phyloP scores from a whole-genome alignment of 106 monocot species.

The Iris macrosiphon region DNA sequence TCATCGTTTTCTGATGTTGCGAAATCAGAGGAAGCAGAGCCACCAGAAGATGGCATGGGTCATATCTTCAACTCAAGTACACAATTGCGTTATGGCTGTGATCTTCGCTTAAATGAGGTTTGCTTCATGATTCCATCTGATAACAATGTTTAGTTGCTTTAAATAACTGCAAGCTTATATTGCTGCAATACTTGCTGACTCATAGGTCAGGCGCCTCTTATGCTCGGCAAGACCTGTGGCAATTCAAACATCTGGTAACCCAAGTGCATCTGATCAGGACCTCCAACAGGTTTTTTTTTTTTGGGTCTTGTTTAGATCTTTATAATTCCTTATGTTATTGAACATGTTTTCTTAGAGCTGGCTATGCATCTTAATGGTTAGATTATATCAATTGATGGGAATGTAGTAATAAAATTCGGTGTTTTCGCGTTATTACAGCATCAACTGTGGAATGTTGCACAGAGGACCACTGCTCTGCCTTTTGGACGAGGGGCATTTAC shows the following conservation, averaged over 20 bases:
- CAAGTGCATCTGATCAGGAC: slow-evolving; percentile 88
- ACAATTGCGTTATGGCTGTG: slow-evolving; percentile 82
- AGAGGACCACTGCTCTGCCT: slow-evolving; percentile 88
- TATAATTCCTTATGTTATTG: too few species aligned
- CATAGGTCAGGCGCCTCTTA: slow-evolving; percentile 81
- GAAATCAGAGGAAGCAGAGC: slow-evolving; percentile 50
- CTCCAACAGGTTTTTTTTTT: slow-evolving; percentile 69
- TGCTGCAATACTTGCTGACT: background rate
- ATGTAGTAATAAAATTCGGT: too few species aligned
- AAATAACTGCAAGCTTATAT: background rate
- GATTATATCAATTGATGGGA: too few species aligned
- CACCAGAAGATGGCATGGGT: slow-evolving; percentile 90
- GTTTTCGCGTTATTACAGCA: slow-evolving; percentile 39
- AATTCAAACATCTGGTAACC: slow-evolving; percentile 65
- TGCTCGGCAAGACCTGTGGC: slow-evolving; percentile 80
- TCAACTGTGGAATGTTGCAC: slow-evolving; percentile 94
- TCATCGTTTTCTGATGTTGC: slow-evolving; percentile 39
- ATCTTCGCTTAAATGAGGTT: slow-evolving; percentile 95
- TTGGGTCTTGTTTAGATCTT: too few species aligned
- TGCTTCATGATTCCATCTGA: slow-evolving; percentile 5
- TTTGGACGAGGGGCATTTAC: slow-evolving; percentile 96
- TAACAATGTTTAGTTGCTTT: background rate
- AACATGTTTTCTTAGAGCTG: background rate
- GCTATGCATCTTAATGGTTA: background rate
- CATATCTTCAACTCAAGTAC: slow-evolving; percentile 76